Conservation (phyloP, 1,284 basidiomycete species). For the Papiliotrema nemorosa region DNA sequence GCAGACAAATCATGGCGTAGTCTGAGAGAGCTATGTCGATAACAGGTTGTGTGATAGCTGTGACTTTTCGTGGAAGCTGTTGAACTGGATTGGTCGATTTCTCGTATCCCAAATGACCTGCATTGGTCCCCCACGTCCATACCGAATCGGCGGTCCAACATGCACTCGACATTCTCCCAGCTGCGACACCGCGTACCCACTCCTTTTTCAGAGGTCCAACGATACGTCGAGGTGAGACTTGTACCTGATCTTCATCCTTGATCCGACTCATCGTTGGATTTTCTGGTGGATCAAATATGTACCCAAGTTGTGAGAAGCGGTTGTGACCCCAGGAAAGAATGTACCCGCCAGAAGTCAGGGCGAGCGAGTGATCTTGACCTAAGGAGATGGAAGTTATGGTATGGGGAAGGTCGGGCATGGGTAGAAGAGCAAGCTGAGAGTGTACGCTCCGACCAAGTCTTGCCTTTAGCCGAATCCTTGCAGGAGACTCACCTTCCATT, state of each 20-base stretch:
- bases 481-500: slow-evolving; percentile 60
- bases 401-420: slow-evolving; percentile 60
- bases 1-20: slow-evolving; percentile 72
- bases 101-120: slow-evolving; percentile 85
- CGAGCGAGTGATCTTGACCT: slow-evolving; percentile 91
- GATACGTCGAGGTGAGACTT: slow-evolving; percentile 72
- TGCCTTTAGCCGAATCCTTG: slow-evolving; percentile 1
- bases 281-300: slow-evolving; percentile 63
- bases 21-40: slow-evolving; percentile 70
- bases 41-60: slow-evolving; percentile 69
- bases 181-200: slow-evolving; percentile 74
- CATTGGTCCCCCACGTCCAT: slow-evolving; percentile 94
- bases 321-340: slow-evolving; percentile 90
- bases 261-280: slow-evolving; percentile 21
- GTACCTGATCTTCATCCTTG: slow-evolving; percentile 59
- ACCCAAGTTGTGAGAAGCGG: slow-evolving; percentile 83
- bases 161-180: slow-evolving; percentile 79
- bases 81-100: slow-evolving; percentile 73
- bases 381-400: slow-evolving; percentile 66
- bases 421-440: slow-evolving; percentile 69
- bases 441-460: slow-evolving; percentile 73
- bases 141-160: slow-evolving; percentile 83
- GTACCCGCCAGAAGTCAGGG: slow-evolving; percentile 73
- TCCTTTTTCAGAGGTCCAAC: slow-evolving; percentile 76
- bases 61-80: slow-evolving; percentile 74